phyloP scores from a whole-genome alignment of 2,329 filamentous ascomycete species.

The Epichloe gansuensis region DNA sequence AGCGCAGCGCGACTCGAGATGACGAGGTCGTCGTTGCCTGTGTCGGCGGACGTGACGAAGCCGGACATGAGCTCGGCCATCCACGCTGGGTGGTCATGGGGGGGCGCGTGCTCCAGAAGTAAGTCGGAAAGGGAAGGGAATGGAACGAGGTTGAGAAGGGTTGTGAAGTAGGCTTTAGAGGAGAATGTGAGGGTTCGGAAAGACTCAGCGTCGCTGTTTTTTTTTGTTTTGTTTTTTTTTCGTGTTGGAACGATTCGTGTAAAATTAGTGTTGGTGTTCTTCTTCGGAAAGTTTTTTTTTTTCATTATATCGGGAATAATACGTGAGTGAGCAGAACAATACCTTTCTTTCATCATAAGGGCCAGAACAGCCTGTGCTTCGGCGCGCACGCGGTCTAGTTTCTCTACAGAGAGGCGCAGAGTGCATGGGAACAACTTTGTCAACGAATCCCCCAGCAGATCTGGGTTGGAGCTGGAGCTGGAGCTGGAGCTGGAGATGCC shows the following conservation, averaged over 20 bases:
- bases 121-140: conserved; percentile 22
- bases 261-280: neutral
- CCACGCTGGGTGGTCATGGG: conserved; percentile 23
- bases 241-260: neutral
- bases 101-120: conserved; percentile 22
- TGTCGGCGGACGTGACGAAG: conserved; percentile 59
- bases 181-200: conserved; percentile 37
- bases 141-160: conserved; percentile 35
- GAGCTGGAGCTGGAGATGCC: conserved; percentile 2
- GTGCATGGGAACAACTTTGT: conserved; percentile 33
- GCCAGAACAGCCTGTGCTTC: conserved; percentile 46
- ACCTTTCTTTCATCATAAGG: conserved; percentile 33
- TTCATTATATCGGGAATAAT: neutral
- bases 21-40: conserved; percentile 64
- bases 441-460: conserved; percentile 19
- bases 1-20: conserved; percentile 56
- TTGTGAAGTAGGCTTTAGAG: conserved; percentile 45
- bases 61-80: conserved; percentile 48
- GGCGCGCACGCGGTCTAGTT: conserved; percentile 72
- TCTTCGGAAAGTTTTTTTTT: neutral
- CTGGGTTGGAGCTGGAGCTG: conserved; percentile 9
- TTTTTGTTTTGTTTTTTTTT: conserved; percentile 10
- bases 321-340: conserved; percentile 10
- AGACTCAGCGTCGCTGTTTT: conserved; percentile 18
- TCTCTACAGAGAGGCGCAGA: conserved; percentile 69